Conservation (phyloP, 495 filamentous ascomycete species). For the Neurospora sublineolata region DNA sequence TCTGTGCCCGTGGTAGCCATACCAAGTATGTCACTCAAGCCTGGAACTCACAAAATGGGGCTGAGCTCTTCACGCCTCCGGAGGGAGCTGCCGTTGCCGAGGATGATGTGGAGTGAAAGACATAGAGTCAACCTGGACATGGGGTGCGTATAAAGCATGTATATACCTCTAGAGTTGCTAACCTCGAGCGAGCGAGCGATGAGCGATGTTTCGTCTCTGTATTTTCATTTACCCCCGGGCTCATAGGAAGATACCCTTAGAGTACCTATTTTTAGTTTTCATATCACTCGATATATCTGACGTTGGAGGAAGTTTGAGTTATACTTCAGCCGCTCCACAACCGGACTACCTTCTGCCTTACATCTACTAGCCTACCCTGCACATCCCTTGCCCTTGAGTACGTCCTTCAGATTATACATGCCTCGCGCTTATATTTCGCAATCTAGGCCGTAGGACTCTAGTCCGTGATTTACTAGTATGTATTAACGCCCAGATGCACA, state of each 20-base stretch:
- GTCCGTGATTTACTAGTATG: not conserved
- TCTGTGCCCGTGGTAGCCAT: conserved; percentile 85
- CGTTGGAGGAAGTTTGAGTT: not conserved
- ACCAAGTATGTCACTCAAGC: conserved; percentile 56
- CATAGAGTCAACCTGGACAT: too few relatives aligned
- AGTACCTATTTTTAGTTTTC: not conserved
- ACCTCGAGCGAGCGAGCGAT: not conserved
- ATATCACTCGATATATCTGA: not conserved
- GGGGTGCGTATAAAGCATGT: not conserved
- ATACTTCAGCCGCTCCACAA: not conserved
- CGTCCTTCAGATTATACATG: not conserved
- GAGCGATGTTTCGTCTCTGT: not conserved
- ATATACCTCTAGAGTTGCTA: not conserved
- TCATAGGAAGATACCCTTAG: not conserved
- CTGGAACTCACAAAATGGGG: conserved; percentile 3
- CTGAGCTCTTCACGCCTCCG: conserved; percentile 3
- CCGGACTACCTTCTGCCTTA: not conserved
- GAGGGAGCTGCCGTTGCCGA: conserved; percentile 7
- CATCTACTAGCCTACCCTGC: not conserved
- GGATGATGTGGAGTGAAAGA: not conserved
- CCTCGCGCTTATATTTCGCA: not conserved
- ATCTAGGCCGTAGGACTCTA: not conserved
- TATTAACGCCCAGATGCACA: not conserved
- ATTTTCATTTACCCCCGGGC: not conserved
- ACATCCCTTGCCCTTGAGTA: not conserved